Conservation (phyloP, 163 green algal genomes). For the Prototheca cutis region DNA sequence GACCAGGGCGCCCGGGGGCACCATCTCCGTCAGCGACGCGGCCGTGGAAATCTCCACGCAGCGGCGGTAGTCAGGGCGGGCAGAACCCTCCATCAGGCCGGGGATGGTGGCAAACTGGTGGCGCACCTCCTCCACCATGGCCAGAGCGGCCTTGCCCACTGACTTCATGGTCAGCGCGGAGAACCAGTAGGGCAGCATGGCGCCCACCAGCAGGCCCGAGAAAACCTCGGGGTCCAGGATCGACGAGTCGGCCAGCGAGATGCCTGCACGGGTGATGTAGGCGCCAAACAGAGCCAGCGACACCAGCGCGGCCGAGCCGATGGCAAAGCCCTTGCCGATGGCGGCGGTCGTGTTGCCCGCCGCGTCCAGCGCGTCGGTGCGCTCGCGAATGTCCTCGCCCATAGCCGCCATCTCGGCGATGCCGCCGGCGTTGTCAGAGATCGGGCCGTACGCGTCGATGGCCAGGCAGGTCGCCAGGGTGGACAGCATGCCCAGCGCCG, state of each 20-base stretch:
- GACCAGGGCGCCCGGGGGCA: conserved; percentile 85
- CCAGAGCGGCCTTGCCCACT: conserved; percentile 92
- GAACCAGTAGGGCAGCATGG: conserved; percentile 99
- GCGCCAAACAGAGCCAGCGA: conserved; percentile 96
- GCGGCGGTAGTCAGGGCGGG: conserved; percentile 83
- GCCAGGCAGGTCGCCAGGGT: conserved; percentile 88
- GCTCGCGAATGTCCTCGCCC: conserved; percentile 93
- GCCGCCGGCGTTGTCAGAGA: conserved; percentile 97
- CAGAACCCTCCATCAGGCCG: conserved; percentile 91
- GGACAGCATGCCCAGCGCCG: conserved; percentile 94
- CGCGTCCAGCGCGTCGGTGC: conserved; percentile 87
- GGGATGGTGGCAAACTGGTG: conserved; percentile 67
- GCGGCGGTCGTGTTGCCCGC: conserved; percentile 99
- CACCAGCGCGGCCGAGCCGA: conserved; percentile 94
- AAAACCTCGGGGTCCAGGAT: conserved; percentile 92
- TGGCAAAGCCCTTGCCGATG: conserved; percentile 99
- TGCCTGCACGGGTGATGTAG: conserved; percentile 81
- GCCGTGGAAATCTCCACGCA: conserved; percentile 95
- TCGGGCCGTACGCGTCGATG: conserved; percentile 94
- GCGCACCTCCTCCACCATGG: conserved; percentile 95
- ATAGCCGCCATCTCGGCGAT: conserved; percentile 99
- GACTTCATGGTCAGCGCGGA: conserved; percentile 96
- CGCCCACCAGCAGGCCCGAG: conserved; percentile 86
- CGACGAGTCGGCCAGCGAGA: conserved; percentile 73
- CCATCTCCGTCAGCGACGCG: conserved; percentile 93